phyloP scores from a whole-genome alignment of 192 early-diverging fungal genomes.

The Entomortierella beljakovae region DNA sequence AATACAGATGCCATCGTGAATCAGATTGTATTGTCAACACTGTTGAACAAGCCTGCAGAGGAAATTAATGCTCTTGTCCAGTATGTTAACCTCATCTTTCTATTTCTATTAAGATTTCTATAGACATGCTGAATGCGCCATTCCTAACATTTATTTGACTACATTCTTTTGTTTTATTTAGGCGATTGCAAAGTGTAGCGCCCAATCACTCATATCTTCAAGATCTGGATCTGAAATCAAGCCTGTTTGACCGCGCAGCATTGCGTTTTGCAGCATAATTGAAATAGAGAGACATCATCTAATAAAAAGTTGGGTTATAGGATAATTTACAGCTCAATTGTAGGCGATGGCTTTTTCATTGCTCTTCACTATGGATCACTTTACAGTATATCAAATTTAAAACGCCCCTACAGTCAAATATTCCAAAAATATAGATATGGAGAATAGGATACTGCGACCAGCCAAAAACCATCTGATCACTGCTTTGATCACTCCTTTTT shows the following conservation, averaged over 20 bases:
- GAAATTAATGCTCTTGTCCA: constrained; percentile 70
- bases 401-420: too few relatives aligned
- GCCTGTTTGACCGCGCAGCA: constrained; percentile 84
- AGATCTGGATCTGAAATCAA: constrained; percentile 81
- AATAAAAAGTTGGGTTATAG: too few relatives aligned
- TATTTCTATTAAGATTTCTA: too few relatives aligned
- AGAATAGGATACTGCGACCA: too few relatives aligned
- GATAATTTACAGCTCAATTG: too few relatives aligned
- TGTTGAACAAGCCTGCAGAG: constrained; percentile 76
- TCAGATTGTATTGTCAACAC: constrained; percentile 78
- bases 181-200: constrained; percentile 78
- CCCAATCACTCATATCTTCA: constrained; percentile 84
- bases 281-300: too few relatives aligned
- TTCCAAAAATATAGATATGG: too few relatives aligned
- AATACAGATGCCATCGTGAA: constrained; percentile 91
- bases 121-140: not conserved
- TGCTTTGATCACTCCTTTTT: not conserved
- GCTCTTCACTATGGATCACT: too few relatives aligned
- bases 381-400: too few relatives aligned
- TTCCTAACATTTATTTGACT: not conserved
- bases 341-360: too few relatives aligned
- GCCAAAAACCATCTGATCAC: constrained; percentile 3
- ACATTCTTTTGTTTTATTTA: constrained; percentile 34
- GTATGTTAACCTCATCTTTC: too few relatives aligned
- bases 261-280: constrained; percentile 54